These are phyloP conservation scores for Blyttiomyces sp. DNA, from an alignment of 371 early-diverging fungal species.

Conservation along the genomic window DNA sequence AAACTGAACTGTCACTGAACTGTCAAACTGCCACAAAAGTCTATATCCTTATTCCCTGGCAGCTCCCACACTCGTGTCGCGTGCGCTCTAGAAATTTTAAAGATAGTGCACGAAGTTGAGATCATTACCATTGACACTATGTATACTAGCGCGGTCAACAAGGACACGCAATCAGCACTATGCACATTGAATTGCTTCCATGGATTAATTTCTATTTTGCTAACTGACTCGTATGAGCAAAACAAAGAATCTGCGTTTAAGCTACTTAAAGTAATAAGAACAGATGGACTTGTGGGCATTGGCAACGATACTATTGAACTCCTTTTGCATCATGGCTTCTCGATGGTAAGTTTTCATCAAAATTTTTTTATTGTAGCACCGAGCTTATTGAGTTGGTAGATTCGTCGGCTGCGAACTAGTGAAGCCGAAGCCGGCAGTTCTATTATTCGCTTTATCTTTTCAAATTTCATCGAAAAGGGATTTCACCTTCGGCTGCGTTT, in stretches of 20 bases:
- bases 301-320: neutral
- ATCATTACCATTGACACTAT: constrained; percentile 6
- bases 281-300: constrained; percentile 22
- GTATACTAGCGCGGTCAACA: constrained; percentile 14
- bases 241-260: constrained; percentile 22
- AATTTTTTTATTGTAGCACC: constrained; percentile 19
- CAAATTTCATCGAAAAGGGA: too few species aligned
- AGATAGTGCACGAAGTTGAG: constrained; percentile 25
- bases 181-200: neutral
- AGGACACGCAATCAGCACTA: neutral
- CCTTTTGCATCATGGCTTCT: constrained; percentile 5
- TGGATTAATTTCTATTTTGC: constrained; percentile 14
- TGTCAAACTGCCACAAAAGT: neutral
- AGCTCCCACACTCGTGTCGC: constrained; percentile 30
- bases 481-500: too few species aligned
- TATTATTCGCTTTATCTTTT: constrained; percentile 64
- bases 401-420: constrained; percentile 50
- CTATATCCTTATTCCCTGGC: constrained; percentile 33
- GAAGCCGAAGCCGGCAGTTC: constrained; percentile 83
- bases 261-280: constrained; percentile 19
- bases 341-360: constrained; percentile 11
- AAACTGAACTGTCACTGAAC: neutral
- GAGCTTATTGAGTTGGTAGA: too few species aligned
- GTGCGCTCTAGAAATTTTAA: constrained; percentile 19
- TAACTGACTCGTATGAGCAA: constrained; percentile 28